phyloP scores from a whole-genome alignment of 345 rosid species.

The Ceriops zippeliana region DNA sequence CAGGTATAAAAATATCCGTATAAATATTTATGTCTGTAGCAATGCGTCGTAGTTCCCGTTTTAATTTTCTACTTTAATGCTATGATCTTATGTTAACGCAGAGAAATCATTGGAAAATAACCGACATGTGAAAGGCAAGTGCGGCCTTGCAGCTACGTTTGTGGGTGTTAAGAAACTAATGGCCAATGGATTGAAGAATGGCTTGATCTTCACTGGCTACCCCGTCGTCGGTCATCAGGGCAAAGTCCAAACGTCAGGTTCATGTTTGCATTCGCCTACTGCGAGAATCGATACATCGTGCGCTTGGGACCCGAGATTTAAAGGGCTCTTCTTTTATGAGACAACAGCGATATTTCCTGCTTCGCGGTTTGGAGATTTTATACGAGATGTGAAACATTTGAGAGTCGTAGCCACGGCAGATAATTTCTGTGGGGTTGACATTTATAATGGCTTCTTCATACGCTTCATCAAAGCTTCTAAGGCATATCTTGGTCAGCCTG shows the following conservation, averaged over 20 bases:
- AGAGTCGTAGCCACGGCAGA: slow-evolving; percentile 52
- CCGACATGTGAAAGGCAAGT: slow-evolving; percentile 49
- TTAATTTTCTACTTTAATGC: background rate
- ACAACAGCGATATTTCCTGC: slow-evolving; percentile 62
- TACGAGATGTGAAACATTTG: slow-evolving; percentile 54
- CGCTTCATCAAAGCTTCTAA: slow-evolving; percentile 71
- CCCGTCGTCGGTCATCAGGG: slow-evolving; percentile 85
- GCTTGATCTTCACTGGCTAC: slow-evolving; percentile 60
- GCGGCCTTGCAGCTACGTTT: slow-evolving; percentile 46
- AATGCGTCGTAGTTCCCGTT: too few relatives aligned
- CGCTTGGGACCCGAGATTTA: slow-evolving; percentile 75
- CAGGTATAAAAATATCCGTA: slow-evolving; percentile 35
- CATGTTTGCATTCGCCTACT: slow-evolving; percentile 65
- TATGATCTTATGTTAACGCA: slow-evolving; percentile 19
- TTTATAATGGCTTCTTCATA: slow-evolving; percentile 61
- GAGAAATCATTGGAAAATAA: slow-evolving; percentile 58
- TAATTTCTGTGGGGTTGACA: slow-evolving; percentile 65
- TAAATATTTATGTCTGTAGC: too few relatives aligned
- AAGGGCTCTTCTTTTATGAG: slow-evolving; percentile 76
- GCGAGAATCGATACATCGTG: slow-evolving; percentile 43
- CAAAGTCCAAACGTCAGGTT: slow-evolving; percentile 72
- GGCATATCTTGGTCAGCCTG: slow-evolving; percentile 73
- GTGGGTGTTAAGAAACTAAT: slow-evolving; percentile 54
- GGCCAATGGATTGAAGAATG: slow-evolving; percentile 68
- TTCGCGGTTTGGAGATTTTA: slow-evolving; percentile 44